These are phyloP conservation scores for Pecoramyces ruminantium DNA, from an alignment of 192 early-diverging fungal species.

Conservation along the genomic window DNA sequence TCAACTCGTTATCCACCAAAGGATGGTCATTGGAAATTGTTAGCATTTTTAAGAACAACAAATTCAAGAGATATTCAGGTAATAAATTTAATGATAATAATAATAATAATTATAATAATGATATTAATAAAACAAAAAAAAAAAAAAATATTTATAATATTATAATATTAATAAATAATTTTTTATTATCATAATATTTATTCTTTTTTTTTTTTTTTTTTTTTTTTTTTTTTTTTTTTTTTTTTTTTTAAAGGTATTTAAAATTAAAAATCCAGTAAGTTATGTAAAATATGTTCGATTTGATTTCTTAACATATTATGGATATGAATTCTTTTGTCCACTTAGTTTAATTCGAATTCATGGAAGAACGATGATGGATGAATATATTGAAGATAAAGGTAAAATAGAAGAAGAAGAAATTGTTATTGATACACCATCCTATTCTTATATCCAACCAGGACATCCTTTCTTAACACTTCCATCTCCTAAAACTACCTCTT, in stretches of 20 bases:
- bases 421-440: not conserved
- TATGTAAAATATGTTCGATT: conserved; percentile 77
- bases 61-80: conserved; percentile 64
- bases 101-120: too few species aligned
- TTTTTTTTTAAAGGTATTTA: conserved; percentile 53
- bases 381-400: conserved; percentile 13
- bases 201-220: conserved; percentile 1
- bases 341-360: conserved; percentile 69
- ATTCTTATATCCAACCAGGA: not conserved
- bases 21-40: conserved; percentile 48
- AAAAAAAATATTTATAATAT: too few species aligned
- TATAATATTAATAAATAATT: too few species aligned
- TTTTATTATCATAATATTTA: too few species aligned
- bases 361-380: conserved; percentile 80
- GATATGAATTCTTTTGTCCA: conserved; percentile 89
- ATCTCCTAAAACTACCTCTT: not conserved
- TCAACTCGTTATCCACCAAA: conserved; percentile 17
- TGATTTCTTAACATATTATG: conserved; percentile 77
- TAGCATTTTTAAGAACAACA: conserved; percentile 67
- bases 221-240: too few species aligned
- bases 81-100: too few species aligned
- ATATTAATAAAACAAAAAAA: too few species aligned
- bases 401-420: not conserved
- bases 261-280: conserved; percentile 46
- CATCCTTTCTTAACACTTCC: not conserved